Conservation (phyloP, 306 rosid genomes). For the Rosa multiflora region DNA sequence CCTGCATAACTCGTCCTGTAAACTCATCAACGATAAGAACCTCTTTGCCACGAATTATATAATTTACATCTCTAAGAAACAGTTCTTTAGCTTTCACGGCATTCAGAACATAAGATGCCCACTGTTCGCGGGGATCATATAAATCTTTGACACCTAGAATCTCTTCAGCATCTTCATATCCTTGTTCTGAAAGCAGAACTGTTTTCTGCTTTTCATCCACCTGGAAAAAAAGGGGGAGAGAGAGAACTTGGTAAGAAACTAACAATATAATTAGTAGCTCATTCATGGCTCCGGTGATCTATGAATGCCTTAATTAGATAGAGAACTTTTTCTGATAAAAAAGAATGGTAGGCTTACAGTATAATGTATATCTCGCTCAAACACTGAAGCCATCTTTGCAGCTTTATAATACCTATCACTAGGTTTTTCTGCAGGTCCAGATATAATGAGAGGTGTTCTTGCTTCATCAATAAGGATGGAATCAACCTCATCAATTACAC, state of each 20-base stretch:
- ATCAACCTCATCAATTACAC: conserved; percentile 97
- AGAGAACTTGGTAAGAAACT: conserved; percentile 7
- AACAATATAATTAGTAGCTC: neutral
- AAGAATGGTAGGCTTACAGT: conserved; percentile 52
- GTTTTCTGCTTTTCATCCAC: conserved; percentile 94
- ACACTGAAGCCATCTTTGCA: conserved; percentile 91
- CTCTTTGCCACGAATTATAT: conserved; percentile 89
- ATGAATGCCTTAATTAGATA: neutral
- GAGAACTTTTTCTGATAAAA: neutral
- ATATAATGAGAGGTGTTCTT: conserved; percentile 96
- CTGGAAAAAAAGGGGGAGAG: conserved; percentile 33
- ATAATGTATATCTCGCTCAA: conserved; percentile 86
- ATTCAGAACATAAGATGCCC: conserved; percentile 93
- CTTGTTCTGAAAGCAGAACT: conserved; percentile 87
- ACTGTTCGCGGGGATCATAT: conserved; percentile 95
- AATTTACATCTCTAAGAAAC: conserved; percentile 91
- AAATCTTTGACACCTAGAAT: conserved; percentile 86
- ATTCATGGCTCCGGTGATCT: neutral
- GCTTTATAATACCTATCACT: conserved; percentile 88
- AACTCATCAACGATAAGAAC: conserved; percentile 95
- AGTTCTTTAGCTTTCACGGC: conserved; percentile 95
- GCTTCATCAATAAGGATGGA: conserved; percentile 99
- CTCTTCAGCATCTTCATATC: conserved; percentile 97
- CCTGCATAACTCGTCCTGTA: conserved; percentile 99
- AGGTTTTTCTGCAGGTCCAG: conserved; percentile 96